Evolutionary conservation across 2,329 filamentous ascomycete genomes (phyloP).

Genomic region (Dothiorella sarmentorum): DNA sequence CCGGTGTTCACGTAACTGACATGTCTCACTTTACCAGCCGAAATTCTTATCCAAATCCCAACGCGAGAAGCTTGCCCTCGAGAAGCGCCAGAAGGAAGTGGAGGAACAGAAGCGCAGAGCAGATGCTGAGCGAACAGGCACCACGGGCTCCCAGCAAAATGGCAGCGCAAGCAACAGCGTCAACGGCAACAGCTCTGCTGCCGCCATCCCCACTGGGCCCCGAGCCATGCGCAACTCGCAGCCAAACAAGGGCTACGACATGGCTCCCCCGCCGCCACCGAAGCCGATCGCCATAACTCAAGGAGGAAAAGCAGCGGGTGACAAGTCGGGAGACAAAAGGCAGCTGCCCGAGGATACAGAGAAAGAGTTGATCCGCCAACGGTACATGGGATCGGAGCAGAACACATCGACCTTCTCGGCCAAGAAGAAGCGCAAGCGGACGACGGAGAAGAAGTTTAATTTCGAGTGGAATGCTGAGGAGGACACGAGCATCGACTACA

Average conservation of each 20-base stretch:
- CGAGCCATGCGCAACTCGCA: slow-evolving; percentile 47
- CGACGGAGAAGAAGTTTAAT: slow-evolving; percentile 96
- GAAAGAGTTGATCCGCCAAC: slow-evolving; percentile 68
- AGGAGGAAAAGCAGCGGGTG: slow-evolving; percentile 18
- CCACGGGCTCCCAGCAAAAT: slow-evolving; percentile 11
- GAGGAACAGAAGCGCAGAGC: slow-evolving; percentile 57
- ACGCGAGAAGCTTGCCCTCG: slow-evolving; percentile 73
- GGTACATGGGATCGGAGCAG: slow-evolving; percentile 88
- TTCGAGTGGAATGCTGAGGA: slow-evolving; percentile 97
- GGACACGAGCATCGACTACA: slow-evolving; percentile 81
- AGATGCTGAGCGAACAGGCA: slow-evolving; percentile 36
- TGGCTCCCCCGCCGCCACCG: slow-evolving; percentile 50
- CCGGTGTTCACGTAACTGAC: slow-evolving; percentile 23
- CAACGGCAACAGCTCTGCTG: slow-evolving; percentile 16
- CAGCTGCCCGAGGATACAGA: slow-evolving; percentile 59
- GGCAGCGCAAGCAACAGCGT: slow-evolving; percentile 18
- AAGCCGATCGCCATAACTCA: slow-evolving; percentile 35
- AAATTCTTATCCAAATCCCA: slow-evolving; percentile 83
- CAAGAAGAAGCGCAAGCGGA: slow-evolving; percentile 90
- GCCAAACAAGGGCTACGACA: slow-evolving; percentile 49
- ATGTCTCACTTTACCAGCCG: slow-evolving; percentile 48
- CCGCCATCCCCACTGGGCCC: slow-evolving; percentile 51
- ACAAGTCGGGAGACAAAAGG: slow-evolving; percentile 29
- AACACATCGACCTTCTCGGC: slow-evolving; percentile 88
- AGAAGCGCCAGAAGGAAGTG: slow-evolving; percentile 71